Percentiles rank a stretch among this genome's conserved stretches.
These are phyloP conservation scores for Camellia oleifera DNA, from an alignment of 179 eudicot genomes.

Conservation along the genomic window DNA sequence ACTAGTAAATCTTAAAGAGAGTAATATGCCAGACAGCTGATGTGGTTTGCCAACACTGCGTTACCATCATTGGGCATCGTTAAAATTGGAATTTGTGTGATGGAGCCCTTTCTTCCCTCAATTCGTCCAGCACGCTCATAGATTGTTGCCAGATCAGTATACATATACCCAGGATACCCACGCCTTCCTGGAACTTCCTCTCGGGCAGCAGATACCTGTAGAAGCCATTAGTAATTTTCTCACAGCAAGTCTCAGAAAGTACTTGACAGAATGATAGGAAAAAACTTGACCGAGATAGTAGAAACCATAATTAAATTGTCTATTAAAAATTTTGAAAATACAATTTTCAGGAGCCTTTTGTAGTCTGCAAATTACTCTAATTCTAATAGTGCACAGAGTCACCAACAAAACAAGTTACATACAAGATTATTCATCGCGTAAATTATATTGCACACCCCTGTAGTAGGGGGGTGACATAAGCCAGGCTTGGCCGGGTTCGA, in stretches of 20 bases:
- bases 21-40: not conserved
- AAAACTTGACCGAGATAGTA: not conserved
- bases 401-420: not conserved
- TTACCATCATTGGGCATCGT: slow-evolving; percentile 98
- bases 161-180: slow-evolving; percentile 99
- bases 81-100: slow-evolving; percentile 92
- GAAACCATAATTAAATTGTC: not conserved
- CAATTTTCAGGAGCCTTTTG: not conserved
- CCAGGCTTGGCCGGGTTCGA: too few relatives aligned
- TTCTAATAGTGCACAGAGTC: not conserved
- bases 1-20: slow-evolving; percentile 1
- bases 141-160: slow-evolving; percentile 96
- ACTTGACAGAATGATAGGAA: not conserved
- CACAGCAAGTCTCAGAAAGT: not conserved
- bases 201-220: slow-evolving; percentile 97
- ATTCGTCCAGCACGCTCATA: slow-evolving; percentile 99
- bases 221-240: not conserved
- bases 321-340: not conserved
- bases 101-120: slow-evolving; percentile 94
- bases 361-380: not conserved
- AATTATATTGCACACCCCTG: not conserved
- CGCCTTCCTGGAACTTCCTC: slow-evolving; percentile 99
- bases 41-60: not conserved
- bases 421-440: not conserved
- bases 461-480: too few relatives aligned